Conservation (phyloP, 2,329 filamentous ascomycete species). For the Talaromyces islandicus region DNA sequence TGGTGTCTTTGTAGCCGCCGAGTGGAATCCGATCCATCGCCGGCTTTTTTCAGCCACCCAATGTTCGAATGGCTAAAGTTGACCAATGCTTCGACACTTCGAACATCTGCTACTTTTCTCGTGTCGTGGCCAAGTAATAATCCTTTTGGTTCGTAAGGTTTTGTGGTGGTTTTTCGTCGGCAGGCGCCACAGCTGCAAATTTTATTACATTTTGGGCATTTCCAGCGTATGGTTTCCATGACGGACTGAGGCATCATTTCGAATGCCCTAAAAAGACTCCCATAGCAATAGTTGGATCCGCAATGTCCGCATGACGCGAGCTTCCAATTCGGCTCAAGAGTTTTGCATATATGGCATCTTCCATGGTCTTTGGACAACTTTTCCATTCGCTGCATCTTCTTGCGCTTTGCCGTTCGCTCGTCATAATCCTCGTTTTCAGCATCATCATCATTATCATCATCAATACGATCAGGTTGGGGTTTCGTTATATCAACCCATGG, state of each 20-base stretch:
- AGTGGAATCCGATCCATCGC: slow-evolving; percentile 44
- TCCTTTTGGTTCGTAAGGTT: slow-evolving; percentile 78
- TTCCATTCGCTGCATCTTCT: slow-evolving; percentile 48
- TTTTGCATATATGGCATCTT: slow-evolving; percentile 75
- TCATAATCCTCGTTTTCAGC: slow-evolving; percentile 35
- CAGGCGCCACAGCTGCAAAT: slow-evolving; percentile 86
- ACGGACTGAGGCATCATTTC: slow-evolving; percentile 80
- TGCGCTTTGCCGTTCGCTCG: slow-evolving; percentile 57
- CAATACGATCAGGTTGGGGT: slow-evolving; percentile 39
- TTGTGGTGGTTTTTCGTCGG: slow-evolving; percentile 60
- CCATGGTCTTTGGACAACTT: slow-evolving; percentile 46
- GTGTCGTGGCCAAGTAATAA: slow-evolving; percentile 90
- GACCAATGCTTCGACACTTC: slow-evolving; percentile 83
- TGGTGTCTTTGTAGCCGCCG: slow-evolving; percentile 43
- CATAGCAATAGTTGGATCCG: slow-evolving; percentile 77
- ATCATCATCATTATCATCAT: slow-evolving; percentile 53
- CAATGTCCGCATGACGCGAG: slow-evolving; percentile 77
- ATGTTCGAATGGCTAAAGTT: slow-evolving; percentile 89
- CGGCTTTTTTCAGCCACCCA: slow-evolving; percentile 64
- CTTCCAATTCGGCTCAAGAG: slow-evolving; percentile 76
- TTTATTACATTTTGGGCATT: slow-evolving; percentile 77
- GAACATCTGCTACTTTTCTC: slow-evolving; percentile 78
- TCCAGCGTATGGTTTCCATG: slow-evolving; percentile 76
- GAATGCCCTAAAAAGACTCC: slow-evolving; percentile 84
- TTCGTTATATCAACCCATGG: slow-evolving; percentile 80